These are phyloP conservation scores for Ceratorhiza oryzae-sativae DNA, from an alignment of 1,284 basidiomycete genomes.

Conservation along the genomic window DNA sequence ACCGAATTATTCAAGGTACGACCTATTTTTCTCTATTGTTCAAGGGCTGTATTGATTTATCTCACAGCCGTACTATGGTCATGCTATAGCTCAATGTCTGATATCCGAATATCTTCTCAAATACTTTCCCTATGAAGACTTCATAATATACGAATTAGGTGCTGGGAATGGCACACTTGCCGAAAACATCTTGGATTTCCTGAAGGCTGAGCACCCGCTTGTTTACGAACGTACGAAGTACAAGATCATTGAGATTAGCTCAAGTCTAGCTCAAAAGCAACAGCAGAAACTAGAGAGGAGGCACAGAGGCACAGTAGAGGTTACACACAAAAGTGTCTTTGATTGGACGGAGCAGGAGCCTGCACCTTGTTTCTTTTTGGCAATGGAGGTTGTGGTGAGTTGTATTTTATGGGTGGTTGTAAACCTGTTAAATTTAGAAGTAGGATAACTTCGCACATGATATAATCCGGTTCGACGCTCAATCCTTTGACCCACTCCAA, in stretches of 20 bases:
- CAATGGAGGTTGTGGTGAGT: slow-evolving; percentile 92
- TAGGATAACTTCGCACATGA: slow-evolving; percentile 99
- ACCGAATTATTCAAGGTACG: slow-evolving; percentile 96
- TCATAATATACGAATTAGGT: slow-evolving; percentile 96
- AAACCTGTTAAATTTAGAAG: slow-evolving; percentile 10
- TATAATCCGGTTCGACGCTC: slow-evolving; percentile 86
- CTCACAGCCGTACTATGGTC: slow-evolving; percentile 89
- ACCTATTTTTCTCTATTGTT: slow-evolving; percentile 39
- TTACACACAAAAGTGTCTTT: slow-evolving; percentile 86
- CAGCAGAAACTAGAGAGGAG: slow-evolving; percentile 59
- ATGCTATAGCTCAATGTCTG: slow-evolving; percentile 87
- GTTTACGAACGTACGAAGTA: slow-evolving; percentile 92
- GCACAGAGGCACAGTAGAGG: slow-evolving; percentile 68
- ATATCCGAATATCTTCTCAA: slow-evolving; percentile 91
- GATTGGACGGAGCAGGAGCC: slow-evolving; percentile 80
- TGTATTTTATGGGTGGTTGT: not conserved
- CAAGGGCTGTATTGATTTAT: slow-evolving; percentile 21
- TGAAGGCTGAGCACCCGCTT: slow-evolving; percentile 82
- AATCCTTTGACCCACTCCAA: slow-evolving; percentile 82
- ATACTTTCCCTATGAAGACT: slow-evolving; percentile 94
- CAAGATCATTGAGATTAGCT: slow-evolving; percentile 93
- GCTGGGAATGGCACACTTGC: slow-evolving; percentile 97
- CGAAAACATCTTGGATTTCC: slow-evolving; percentile 82
- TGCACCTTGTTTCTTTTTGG: slow-evolving; percentile 91
- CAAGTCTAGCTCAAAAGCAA: slow-evolving; percentile 78